Conservation (phyloP, 192 early-diverging fungal species). For the Umbelopsis vinacea region DNA sequence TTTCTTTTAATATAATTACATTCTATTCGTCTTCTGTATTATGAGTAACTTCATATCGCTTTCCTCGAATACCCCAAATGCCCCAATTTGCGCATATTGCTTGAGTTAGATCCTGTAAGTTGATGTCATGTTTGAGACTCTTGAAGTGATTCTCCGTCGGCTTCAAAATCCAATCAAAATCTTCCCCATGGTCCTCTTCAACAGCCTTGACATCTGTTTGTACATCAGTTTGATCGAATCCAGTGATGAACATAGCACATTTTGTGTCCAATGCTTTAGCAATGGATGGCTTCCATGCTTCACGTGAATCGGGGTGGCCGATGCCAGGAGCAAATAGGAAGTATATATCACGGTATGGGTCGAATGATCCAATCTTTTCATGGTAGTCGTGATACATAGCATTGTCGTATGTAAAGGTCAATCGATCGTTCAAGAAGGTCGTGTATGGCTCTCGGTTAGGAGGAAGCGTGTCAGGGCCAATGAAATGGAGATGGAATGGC, state of each 20-base stretch:
- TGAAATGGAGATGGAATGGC: conserved; percentile 79
- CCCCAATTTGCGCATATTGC: conserved; percentile 79
- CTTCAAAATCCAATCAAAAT: conserved; percentile 77
- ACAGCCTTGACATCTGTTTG: conserved; percentile 59
- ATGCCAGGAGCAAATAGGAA: conserved; percentile 82
- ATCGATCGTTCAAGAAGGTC: conserved; percentile 56
- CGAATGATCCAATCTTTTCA: conserved; percentile 62
- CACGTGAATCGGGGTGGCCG: conserved; percentile 61
- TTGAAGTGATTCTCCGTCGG: conserved; percentile 69
- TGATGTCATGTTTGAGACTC: conserved; percentile 75
- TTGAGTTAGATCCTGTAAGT: conserved; percentile 71
- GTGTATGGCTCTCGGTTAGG: conserved; percentile 44
- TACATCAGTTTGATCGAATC: conserved; percentile 75
- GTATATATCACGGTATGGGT: conserved; percentile 79
- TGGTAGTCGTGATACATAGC: conserved; percentile 68
- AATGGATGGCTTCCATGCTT: conserved; percentile 69
- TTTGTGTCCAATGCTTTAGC: conserved; percentile 73
- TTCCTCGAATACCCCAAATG: conserved; percentile 79
- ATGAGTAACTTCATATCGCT: conserved; percentile 74
- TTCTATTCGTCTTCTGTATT: conserved; percentile 30
- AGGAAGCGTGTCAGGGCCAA: conserved; percentile 75
- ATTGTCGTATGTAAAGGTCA: conserved; percentile 73
- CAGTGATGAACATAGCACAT: conserved; percentile 79
- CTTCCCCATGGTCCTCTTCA: conserved; percentile 56
- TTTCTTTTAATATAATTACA: conserved; percentile 16